Base-by-base conservation (phyloP, 78 protist species). In the Tieghemostelium lacteum region DNA sequence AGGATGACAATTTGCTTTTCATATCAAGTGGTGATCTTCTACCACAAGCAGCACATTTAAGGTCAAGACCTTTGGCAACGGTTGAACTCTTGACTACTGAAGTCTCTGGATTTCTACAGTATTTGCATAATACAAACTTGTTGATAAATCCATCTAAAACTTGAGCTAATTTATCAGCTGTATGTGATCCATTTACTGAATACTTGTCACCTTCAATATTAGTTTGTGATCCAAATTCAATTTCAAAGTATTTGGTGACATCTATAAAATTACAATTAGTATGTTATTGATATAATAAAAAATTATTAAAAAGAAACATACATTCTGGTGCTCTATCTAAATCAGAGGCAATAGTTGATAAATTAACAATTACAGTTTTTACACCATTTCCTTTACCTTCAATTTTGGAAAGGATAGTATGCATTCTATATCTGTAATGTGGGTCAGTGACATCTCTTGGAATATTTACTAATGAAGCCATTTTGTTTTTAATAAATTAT, bases 371-470 rank as follows among this genome's bases (percentile, higher is more conserved):
- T 34, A 97, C 96, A n/a, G 99, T 98, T 87, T 93, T 97, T 77
- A 94, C 97, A 36, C 99, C 99, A 67, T 97, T 97, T 6, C 99
- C 99, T 45, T 87, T 74, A 29, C 99, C 99, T 37, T 94, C 91
- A 20, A 92, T 70, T 85, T 95, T 94, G 28, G 97, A 87, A 14
- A 67, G 64, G 10, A 98, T 85, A 8, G 49, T 40, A 39, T 98
- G 98, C 99, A 98, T 98, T 77, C 95, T 97, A 92, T 97, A 97
- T 33, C 98, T 77, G 73, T 95, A 97, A 55, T 60, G 83, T 63
- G n/a, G 40, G 54, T 88, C 95, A 0, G 69, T 16, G 26, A 71
- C 95, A 63, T 73, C 75, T 28, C 95, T 71, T 33, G 86, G 95
- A 39, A 92, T 83, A 72, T 92, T 92, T 73, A 92, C 77, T 45